Evolutionary conservation across 768 basidiomycete species (phyloP).

Genomic region (Floccularia luteovirens): DNA sequence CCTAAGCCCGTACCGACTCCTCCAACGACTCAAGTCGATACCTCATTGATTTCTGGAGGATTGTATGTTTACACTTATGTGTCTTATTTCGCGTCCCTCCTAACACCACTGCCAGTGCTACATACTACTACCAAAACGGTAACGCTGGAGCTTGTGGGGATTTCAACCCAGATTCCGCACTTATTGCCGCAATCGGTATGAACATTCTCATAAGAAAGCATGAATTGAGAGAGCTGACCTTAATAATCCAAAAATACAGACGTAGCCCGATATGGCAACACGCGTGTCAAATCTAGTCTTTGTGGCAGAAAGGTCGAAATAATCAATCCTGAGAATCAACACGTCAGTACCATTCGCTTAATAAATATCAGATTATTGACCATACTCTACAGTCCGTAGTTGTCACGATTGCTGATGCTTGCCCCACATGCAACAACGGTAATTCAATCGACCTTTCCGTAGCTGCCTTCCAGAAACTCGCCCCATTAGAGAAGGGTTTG

Average conservation of each 20-base stretch:
- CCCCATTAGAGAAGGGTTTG: slow-evolving; percentile 37
- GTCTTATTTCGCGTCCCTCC: slow-evolving; percentile 2
- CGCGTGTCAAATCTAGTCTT: slow-evolving; percentile 34
- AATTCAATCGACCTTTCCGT: slow-evolving; percentile 73
- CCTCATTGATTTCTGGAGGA: slow-evolving; percentile 17
- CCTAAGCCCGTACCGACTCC: slow-evolving; percentile 5
- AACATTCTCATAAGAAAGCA: slow-evolving; percentile 2
- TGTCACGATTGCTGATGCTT: slow-evolving; percentile 70
- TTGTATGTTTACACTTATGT: slow-evolving; percentile 24
- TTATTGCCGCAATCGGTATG: slow-evolving; percentile 60
- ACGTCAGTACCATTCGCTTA: slow-evolving; percentile 19
- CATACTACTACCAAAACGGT: slow-evolving; percentile 66
- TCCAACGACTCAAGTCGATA: slow-evolving; percentile 6
- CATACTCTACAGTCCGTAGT: slow-evolving; percentile 28
- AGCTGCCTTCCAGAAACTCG: slow-evolving; percentile 59
- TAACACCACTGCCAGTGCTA: slow-evolving; percentile 34
- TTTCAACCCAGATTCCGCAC: slow-evolving; percentile 43
- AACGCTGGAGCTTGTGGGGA: slow-evolving; percentile 76
- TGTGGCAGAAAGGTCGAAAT: slow-evolving; percentile 66
- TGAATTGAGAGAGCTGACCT: not conserved
- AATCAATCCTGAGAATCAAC: slow-evolving; percentile 50
- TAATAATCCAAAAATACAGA: no score
- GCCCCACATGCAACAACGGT: slow-evolving; percentile 63
- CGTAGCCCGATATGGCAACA: slow-evolving; percentile 40
- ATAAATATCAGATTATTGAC: slow-evolving; percentile 2